phyloP scores from a whole-genome alignment of 2,329 filamentous ascomycete species.

The Botrytis elliptica region DNA sequence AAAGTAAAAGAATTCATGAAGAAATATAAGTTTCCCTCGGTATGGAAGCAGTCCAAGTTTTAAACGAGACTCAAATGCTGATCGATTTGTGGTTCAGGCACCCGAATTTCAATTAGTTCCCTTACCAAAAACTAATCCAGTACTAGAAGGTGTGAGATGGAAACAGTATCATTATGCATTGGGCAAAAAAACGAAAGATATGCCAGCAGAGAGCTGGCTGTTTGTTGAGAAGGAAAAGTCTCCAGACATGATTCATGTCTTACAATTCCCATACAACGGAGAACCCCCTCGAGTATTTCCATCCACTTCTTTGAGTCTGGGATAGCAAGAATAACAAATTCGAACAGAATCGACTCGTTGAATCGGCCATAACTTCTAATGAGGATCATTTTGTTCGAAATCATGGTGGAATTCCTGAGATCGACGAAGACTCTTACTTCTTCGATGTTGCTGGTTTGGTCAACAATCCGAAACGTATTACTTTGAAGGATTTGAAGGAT shows the following conservation, averaged over 20 bases:
- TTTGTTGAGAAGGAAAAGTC: conserved; percentile 57
- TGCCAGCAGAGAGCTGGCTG: conserved; percentile 59
- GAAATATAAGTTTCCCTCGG: conserved; percentile 49
- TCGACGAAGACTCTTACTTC: conserved; percentile 46
- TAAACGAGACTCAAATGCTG: not conserved
- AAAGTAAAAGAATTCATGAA: conserved; percentile 55
- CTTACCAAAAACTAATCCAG: conserved; percentile 56
- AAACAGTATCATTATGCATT: conserved; percentile 58
- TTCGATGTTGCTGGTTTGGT: conserved; percentile 31
- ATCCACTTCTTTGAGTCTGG: not conserved
- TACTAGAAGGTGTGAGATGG: conserved; percentile 55
- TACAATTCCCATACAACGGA: conserved; percentile 64
- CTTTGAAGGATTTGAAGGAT: conserved; percentile 28
- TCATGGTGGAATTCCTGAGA: conserved; percentile 68
- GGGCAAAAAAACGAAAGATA: conserved; percentile 44
- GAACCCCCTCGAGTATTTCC: conserved; percentile 50
- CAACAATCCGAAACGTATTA: conserved; percentile 28
- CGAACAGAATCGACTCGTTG: conserved; percentile 46
- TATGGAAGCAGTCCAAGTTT: not conserved
- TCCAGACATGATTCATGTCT: conserved; percentile 58
- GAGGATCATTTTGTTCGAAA: conserved; percentile 67
- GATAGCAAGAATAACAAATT: not conserved
- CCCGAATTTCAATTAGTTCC: conserved; percentile 58
- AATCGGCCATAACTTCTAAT: conserved; percentile 59
- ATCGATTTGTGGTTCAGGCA: conserved; percentile 16